Conservation (phyloP, 805 yeast species). For the Saturnispora hagleri region DNA sequence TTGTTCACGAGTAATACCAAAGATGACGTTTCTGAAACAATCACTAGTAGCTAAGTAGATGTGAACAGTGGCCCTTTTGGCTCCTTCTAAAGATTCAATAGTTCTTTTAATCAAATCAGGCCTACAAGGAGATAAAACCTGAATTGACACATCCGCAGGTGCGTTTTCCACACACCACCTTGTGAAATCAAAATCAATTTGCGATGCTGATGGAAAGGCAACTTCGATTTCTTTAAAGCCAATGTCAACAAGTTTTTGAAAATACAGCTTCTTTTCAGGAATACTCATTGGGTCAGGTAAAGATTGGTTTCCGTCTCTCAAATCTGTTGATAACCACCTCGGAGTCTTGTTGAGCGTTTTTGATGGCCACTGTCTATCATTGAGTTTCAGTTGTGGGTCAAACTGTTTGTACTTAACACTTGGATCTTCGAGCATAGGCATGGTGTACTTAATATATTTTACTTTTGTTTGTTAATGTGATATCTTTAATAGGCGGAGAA, state of each 20-base stretch:
- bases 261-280: constrained; percentile 65
- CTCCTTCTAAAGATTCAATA: constrained; percentile 63
- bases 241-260: constrained; percentile 54
- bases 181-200: constrained; percentile 73
- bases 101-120: constrained; percentile 65
- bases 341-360: constrained; percentile 53
- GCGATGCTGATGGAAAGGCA: constrained; percentile 74
- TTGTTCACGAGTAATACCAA: constrained; percentile 52
- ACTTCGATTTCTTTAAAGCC: constrained; percentile 84
- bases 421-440: constrained; percentile 46
- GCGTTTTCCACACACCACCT: constrained; percentile 63
- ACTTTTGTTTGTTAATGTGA: not conserved
- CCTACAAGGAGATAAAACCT: constrained; percentile 69
- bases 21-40: constrained; percentile 64
- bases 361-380: constrained; percentile 65
- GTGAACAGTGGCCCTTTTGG: constrained; percentile 68
- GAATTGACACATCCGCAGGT: constrained; percentile 70
- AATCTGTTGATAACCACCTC: constrained; percentile 75
- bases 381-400: constrained; percentile 40
- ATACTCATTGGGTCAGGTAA: constrained; percentile 83
- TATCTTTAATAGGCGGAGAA: not conserved
- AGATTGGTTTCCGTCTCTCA: constrained; percentile 79
- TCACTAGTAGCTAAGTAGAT: constrained; percentile 70
- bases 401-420: constrained; percentile 53
- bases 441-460: not conserved